Evolutionary conservation across 2,329 filamentous ascomycete species (phyloP).

Genomic region (Purpureocillium takamizusanense): DNA sequence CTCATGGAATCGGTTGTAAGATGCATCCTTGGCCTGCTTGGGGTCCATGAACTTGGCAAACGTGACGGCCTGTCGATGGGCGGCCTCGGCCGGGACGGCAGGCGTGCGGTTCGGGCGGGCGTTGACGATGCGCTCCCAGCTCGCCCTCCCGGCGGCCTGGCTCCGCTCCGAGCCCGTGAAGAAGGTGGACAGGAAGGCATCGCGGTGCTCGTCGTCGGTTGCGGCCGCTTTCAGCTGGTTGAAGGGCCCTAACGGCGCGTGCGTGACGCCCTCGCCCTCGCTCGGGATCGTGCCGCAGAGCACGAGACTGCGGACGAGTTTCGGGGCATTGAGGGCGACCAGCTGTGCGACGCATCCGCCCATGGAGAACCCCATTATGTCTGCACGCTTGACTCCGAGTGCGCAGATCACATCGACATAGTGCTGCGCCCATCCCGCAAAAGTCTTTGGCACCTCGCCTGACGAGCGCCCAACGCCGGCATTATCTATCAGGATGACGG

Average conservation of each 20-base stretch:
- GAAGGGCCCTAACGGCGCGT: slow-evolving; percentile 20
- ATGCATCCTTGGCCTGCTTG: slow-evolving; percentile 19
- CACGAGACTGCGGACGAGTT: slow-evolving; percentile 28
- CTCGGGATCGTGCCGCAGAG: slow-evolving; percentile 35
- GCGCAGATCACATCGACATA: slow-evolving; percentile 25
- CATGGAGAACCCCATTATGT: slow-evolving; percentile 42
- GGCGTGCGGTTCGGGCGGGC: slow-evolving; percentile 15
- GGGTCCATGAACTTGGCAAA: slow-evolving; percentile 26
- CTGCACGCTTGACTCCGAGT: slow-evolving; percentile 28
- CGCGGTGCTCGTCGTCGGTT: slow-evolving; percentile 21
- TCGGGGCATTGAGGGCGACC: slow-evolving; percentile 28
- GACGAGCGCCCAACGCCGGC: slow-evolving; percentile 35
- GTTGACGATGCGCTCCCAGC: slow-evolving; percentile 24
- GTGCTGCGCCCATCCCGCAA: slow-evolving; percentile 20
- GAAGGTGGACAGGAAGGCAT: slow-evolving; percentile 23
- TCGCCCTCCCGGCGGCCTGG: slow-evolving; percentile 19
- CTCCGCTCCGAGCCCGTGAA: slow-evolving; percentile 22
- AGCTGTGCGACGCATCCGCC: slow-evolving; percentile 37
- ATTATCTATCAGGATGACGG: slow-evolving; percentile 37
- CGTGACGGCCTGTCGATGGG: slow-evolving; percentile 20
- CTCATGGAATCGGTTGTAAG: slow-evolving; percentile 22
- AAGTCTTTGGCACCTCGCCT: slow-evolving; percentile 28
- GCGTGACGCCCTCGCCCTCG: slow-evolving; percentile 21
- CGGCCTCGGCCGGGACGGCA: slow-evolving; percentile 15
- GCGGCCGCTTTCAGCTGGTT: slow-evolving; percentile 19